A percentile compares a stretch with the other conserved stretches of the same genome.
Evolutionary conservation across 371 early-diverging fungal species (phyloP).

Genomic region (Apophysomyces ossiformis): DNA sequence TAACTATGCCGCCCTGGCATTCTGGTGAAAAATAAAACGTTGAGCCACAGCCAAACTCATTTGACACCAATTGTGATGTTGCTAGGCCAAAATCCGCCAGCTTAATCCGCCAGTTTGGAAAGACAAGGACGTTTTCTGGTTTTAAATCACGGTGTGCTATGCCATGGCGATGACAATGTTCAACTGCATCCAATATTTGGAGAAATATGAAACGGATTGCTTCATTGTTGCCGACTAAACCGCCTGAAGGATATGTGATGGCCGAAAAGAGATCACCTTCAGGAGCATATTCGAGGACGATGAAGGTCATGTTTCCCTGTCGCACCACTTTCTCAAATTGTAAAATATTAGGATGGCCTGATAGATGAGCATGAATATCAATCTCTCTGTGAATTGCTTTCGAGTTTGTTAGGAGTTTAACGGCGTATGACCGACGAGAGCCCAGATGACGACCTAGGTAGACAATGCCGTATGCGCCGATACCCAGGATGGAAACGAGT

Average conservation of each 20-base stretch:
- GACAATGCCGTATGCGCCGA: slow-evolving; percentile 19
- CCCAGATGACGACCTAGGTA: slow-evolving; percentile 12
- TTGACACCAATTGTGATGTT: slow-evolving; percentile 66
- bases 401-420: slow-evolving; percentile 6
- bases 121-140: slow-evolving; percentile 89
- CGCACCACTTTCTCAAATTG: slow-evolving; percentile 71
- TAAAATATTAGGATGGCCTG: slow-evolving; percentile 73
- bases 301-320: slow-evolving; percentile 68
- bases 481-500: slow-evolving; percentile 13
- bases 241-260: slow-evolving; percentile 51
- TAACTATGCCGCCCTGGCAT: slow-evolving; percentile 67
- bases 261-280: slow-evolving; percentile 81
- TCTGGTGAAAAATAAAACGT: slow-evolving; percentile 95
- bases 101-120: slow-evolving; percentile 52
- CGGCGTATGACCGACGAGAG: slow-evolving; percentile 5
- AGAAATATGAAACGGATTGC: slow-evolving; percentile 76
- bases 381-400: slow-evolving; percentile 29
- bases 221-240: slow-evolving; percentile 59
- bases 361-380: slow-evolving; percentile 63
- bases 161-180: slow-evolving; percentile 77
- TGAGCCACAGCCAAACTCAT: slow-evolving; percentile 83
- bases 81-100: slow-evolving; percentile 84
- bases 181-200: slow-evolving; percentile 84
- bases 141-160: slow-evolving; percentile 92
- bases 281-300: slow-evolving; percentile 80